phyloP scores from a whole-genome alignment of 306 rosid species.

The Cucumis melo region DNA sequence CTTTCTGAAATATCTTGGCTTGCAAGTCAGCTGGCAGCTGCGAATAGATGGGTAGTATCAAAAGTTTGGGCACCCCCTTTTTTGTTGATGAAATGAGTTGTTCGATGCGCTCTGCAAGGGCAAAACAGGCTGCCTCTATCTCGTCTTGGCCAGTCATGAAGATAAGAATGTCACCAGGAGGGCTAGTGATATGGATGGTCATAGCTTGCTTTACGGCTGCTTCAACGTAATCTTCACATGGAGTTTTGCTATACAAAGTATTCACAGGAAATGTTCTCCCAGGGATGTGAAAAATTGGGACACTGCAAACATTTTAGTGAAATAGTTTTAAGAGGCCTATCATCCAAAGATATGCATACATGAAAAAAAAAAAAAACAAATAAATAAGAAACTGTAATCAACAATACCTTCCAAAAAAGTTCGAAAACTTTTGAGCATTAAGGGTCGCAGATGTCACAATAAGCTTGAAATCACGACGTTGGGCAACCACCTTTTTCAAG shows the following conservation, averaged over 20 bases:
- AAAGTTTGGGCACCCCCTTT: slow-evolving; percentile 71
- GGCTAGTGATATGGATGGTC: slow-evolving; percentile 95
- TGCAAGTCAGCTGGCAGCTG: slow-evolving; percentile 99
- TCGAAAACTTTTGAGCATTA: slow-evolving; percentile 81
- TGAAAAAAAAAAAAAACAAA: no score
- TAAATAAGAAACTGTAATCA: not conserved
- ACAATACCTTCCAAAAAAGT: slow-evolving; percentile 88
- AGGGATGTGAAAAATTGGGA: slow-evolving; percentile 78
- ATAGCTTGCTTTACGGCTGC: slow-evolving; percentile 97
- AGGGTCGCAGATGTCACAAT: slow-evolving; percentile 96
- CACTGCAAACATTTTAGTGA: slow-evolving; percentile 43
- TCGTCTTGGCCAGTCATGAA: slow-evolving; percentile 99
- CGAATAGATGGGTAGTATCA: slow-evolving; percentile 93
- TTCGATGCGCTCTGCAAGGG: slow-evolving; percentile 89
- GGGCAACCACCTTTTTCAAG: slow-evolving; percentile 89
- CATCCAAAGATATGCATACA: not conserved
- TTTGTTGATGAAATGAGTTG: slow-evolving; percentile 61
- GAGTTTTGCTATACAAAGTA: slow-evolving; percentile 73
- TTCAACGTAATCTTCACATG: slow-evolving; percentile 94
- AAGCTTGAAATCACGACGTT: slow-evolving; percentile 89
- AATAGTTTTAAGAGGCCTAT: not conserved
- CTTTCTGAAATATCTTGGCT: slow-evolving; percentile 88
- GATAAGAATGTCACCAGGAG: slow-evolving; percentile 92
- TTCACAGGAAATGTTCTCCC: slow-evolving; percentile 98
- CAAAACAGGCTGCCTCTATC: slow-evolving; percentile 94